Conservation (phyloP, 495 filamentous ascomycete species). For the Neohortaea acidophila region DNA sequence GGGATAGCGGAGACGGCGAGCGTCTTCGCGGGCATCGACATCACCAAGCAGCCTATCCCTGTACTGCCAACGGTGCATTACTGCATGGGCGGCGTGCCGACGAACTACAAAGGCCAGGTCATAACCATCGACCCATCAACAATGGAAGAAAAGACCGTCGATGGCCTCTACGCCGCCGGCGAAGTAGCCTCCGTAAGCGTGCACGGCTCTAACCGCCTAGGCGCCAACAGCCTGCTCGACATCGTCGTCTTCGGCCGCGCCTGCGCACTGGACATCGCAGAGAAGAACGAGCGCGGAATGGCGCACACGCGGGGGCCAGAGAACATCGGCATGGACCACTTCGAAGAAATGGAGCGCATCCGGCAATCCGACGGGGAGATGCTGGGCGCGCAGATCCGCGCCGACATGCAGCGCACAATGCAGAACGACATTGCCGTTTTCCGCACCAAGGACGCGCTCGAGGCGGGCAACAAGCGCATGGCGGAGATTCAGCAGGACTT, state of each 20-base stretch:
- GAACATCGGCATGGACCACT: conserved; percentile 74
- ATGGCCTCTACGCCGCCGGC: conserved; percentile 89
- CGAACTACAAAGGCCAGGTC: conserved; percentile 91
- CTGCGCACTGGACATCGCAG: conserved; percentile 87
- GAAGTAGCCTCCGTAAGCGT: conserved; percentile 96
- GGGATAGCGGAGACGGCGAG: conserved; percentile 96
- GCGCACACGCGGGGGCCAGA: conserved; percentile 59
- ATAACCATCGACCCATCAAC: conserved; percentile 58
- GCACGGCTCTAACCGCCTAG: conserved; percentile 90
- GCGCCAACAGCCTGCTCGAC: conserved; percentile 94
- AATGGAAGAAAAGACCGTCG: conserved; percentile 84
- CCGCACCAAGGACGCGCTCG: conserved; percentile 79
- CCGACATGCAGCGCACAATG: conserved; percentile 95
- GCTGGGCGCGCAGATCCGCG: conserved; percentile 69
- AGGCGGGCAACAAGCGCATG: conserved; percentile 73
- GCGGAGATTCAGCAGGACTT: conserved; percentile 66
- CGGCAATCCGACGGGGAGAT: conserved; percentile 73
- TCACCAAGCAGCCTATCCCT: conserved; percentile 90
- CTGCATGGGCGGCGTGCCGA: conserved; percentile 99
- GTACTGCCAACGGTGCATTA: conserved; percentile 96
- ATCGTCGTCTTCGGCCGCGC: conserved; percentile 93
- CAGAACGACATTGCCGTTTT: conserved; percentile 94
- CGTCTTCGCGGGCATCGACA: conserved; percentile 93
- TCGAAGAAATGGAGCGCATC: conserved; percentile 71
- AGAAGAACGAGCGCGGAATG: conserved; percentile 67